These are phyloP conservation scores for Globisporangium perplexum DNA, from an alignment of 352 stramenopile genomes.

Conservation along the genomic window DNA sequence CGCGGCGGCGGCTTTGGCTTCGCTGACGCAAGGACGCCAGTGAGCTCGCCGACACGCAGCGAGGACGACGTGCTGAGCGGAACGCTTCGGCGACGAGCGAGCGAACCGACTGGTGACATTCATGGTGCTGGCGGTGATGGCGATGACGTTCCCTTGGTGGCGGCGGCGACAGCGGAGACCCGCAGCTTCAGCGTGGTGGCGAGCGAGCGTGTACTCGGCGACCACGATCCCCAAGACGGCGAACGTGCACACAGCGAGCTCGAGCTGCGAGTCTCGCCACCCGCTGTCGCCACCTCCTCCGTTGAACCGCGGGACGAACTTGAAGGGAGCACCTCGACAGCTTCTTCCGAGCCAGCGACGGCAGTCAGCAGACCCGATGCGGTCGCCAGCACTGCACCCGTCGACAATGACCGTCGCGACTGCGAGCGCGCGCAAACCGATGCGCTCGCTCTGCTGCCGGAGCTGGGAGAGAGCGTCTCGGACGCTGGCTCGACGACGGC, in stretches of 20 bases:
- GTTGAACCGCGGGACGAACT: too few relatives aligned
- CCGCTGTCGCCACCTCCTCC: too few relatives aligned
- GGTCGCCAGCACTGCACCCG: neutral
- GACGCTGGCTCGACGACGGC: neutral
- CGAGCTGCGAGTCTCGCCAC: neutral
- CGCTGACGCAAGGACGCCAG: neutral
- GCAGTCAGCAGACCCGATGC: neutral
- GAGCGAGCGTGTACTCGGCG: neutral
- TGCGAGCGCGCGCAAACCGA: neutral
- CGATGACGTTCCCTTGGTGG: neutral
- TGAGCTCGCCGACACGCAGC: neutral
- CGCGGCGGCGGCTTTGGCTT: neutral
- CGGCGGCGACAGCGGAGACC: neutral
- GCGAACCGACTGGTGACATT: neutral
- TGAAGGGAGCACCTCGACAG: neutral
- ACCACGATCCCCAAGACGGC: too few relatives aligned
- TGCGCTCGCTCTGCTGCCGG: too few relatives aligned
- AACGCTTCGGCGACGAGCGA: neutral
- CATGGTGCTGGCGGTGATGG: neutral
- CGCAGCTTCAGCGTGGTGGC: neutral
- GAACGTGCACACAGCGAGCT: neutral
- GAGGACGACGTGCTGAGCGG: conserved; percentile 4
- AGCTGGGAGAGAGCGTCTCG: too few relatives aligned
- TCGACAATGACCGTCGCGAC: neutral
- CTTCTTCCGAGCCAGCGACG: neutral